These are phyloP conservation scores for Pseudopyrenochaeta lycopersici DNA, from an alignment of 2,329 filamentous ascomycete species.

Conservation along the genomic window DNA sequence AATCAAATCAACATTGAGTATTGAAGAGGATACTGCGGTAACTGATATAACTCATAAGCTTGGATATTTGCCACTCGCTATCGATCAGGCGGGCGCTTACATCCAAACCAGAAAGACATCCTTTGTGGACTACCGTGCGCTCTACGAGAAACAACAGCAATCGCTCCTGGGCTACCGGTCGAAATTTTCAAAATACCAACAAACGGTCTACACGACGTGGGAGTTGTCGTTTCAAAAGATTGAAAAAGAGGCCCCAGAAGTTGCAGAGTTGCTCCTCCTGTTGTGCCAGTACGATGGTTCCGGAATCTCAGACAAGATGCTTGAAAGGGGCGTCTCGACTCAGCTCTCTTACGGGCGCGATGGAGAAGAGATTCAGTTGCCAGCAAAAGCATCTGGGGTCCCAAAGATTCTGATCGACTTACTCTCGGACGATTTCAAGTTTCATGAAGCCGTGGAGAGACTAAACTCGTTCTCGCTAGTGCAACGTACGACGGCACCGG, in stretches of 20 bases:
- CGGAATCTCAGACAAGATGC: not conserved
- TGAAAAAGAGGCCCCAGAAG: not conserved
- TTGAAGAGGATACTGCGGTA: not conserved
- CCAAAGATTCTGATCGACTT: not conserved
- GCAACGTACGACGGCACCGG: not conserved
- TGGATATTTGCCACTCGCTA: slow-evolving; percentile 51
- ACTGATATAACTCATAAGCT: slow-evolving; percentile 31
- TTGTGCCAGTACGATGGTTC: not conserved
- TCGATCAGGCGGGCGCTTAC: slow-evolving; percentile 48
- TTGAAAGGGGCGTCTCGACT: not conserved
- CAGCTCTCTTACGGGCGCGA: not conserved
- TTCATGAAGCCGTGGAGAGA: not conserved
- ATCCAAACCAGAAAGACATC: slow-evolving; percentile 38
- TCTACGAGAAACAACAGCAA: slow-evolving; percentile 40
- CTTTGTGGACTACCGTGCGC: slow-evolving; percentile 42
- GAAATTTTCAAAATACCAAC: slow-evolving; percentile 26
- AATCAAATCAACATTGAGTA: slow-evolving; percentile 3
- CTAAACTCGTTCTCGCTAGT: not conserved
- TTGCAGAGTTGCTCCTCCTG: not conserved
- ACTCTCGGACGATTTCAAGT: not conserved
- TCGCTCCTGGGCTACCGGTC: slow-evolving; percentile 51
- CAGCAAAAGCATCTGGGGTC: not conserved
- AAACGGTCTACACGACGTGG: slow-evolving; percentile 53
- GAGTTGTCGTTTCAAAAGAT: slow-evolving; percentile 49
- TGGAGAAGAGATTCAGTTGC: not conserved